Evolutionary conservation across 163 green algal species (phyloP).

Genomic region (Prototheca stagnorum): DNA sequence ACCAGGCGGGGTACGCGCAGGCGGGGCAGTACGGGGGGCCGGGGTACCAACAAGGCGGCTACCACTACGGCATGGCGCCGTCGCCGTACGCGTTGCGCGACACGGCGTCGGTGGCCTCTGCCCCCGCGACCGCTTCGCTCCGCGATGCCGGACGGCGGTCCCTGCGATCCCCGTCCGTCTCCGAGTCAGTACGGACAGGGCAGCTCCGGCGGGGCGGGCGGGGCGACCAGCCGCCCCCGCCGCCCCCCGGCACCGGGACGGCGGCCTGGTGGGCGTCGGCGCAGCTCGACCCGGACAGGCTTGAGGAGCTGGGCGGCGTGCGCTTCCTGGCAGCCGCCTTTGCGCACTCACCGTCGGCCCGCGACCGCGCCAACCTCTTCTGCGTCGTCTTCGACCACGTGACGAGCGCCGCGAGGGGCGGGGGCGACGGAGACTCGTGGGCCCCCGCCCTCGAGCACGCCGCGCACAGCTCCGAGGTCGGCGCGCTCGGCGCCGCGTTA

Average conservation of each 20-base stretch:
- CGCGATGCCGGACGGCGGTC: not conserved
- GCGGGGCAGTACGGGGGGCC: too few relatives aligned
- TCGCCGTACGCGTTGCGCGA: too few relatives aligned
- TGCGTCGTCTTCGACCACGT: constrained; percentile 15
- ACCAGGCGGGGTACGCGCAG: too few relatives aligned
- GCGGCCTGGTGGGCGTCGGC: constrained; percentile 4
- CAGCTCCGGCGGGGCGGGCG: constrained; percentile 3
- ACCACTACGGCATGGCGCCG: too few relatives aligned
- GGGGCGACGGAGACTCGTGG: constrained; percentile 2
- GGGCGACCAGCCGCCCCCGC: not conserved
- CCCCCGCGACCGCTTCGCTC: too few relatives aligned
- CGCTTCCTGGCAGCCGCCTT: constrained; percentile 20
- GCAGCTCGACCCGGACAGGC: constrained; percentile 6
- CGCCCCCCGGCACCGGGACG: not conserved
- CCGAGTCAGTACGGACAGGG: not conserved
- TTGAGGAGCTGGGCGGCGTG: constrained; percentile 35
- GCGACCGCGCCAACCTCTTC: constrained; percentile 8
- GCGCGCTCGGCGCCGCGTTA: constrained; percentile 8
- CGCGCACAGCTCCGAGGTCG: constrained; percentile 7
- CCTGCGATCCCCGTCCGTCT: not conserved
- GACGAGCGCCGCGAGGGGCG: not conserved
- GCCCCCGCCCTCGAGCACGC: constrained; percentile 7
- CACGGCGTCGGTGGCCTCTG: too few relatives aligned
- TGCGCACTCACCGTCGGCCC: constrained; percentile 6
- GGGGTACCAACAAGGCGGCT: too few relatives aligned